A percentile compares a stretch with the other conserved stretches of the same genome.
These are phyloP conservation scores for Flaveria ramosissima DNA, from an alignment of 129 eudicot genomes.

Conservation along the genomic window DNA sequence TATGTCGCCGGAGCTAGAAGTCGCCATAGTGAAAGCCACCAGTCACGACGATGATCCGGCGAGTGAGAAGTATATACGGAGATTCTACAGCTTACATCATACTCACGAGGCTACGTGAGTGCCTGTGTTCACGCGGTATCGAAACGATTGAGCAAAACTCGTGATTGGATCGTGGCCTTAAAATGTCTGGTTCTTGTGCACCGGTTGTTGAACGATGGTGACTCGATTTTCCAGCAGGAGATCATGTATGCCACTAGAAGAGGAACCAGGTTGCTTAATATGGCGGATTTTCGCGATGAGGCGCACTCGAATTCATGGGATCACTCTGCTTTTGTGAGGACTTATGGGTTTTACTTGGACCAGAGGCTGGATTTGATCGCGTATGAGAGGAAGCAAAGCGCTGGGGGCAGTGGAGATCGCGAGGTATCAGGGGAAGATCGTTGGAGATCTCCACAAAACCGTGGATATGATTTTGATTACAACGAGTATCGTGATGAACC, in stretches of 20 bases:
- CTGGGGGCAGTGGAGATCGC: conserved; percentile 42
- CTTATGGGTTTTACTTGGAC: conserved; percentile 69
- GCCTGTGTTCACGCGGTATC: conserved; percentile 62
- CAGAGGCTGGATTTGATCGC: conserved; percentile 65
- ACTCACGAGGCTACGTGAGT: conserved; percentile 56
- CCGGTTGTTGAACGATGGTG: conserved; percentile 66
- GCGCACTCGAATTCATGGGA: conserved; percentile 86
- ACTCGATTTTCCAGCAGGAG: conserved; percentile 66
- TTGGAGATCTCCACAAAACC: conserved; percentile 61
- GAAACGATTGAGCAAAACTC: conserved; percentile 62
- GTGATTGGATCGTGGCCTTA: conserved; percentile 80
- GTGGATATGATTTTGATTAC: conserved; percentile 52
- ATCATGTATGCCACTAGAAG: conserved; percentile 69
- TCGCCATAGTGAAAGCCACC: conserved; percentile 75
- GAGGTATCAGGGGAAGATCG: conserved; percentile 56
- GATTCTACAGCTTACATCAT: conserved; percentile 61
- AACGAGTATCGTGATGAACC: conserved; percentile 50
- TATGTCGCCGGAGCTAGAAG: conserved; percentile 84
- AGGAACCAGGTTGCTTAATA: conserved; percentile 69
- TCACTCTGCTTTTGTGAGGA: conserved; percentile 77
- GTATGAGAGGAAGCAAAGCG: conserved; percentile 52
- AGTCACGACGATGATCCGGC: conserved; percentile 86
- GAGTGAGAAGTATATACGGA: conserved; percentile 64
- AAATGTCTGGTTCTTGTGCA: conserved; percentile 60
- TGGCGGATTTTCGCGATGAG: conserved; percentile 79